phyloP scores from a whole-genome alignment of 1,284 basidiomycete genomes.

The Boletus calvinii region DNA sequence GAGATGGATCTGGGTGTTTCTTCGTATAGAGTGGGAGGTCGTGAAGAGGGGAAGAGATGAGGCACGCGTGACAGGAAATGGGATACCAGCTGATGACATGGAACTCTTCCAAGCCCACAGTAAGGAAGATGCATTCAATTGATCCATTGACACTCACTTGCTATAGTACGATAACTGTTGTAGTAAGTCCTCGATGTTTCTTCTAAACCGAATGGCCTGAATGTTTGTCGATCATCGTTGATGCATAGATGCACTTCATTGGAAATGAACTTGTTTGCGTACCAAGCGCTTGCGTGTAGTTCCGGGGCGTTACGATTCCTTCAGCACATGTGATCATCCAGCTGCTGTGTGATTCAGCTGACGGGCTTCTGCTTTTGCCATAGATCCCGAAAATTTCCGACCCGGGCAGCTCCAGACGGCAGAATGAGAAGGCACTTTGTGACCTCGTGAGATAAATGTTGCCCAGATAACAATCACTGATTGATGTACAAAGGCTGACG shows the following conservation, averaged over 20 bases:
- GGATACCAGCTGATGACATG: constrained; percentile 6
- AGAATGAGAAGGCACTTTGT: neutral
- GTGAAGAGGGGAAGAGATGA: constrained; percentile 50
- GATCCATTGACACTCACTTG: constrained; percentile 5
- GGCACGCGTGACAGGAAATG: constrained; percentile 10
- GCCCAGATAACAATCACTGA: neutral
- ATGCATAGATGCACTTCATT: constrained; percentile 13
- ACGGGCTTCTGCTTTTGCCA: neutral
- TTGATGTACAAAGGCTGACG: neutral
- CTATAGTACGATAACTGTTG: neutral
- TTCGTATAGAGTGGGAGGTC: constrained; percentile 94
- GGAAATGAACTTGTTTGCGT: neutral
- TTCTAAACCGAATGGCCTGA: neutral
- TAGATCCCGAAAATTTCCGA: constrained; percentile 18
- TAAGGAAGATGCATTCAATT: constrained; percentile 19
- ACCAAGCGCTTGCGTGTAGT: neutral
- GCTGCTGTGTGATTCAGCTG: neutral
- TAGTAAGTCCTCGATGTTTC: constrained; percentile 17
- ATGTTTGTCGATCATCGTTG: neutral
- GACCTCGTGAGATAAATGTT: constrained; percentile 14
- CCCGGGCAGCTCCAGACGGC: neutral
- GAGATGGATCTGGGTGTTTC: constrained; percentile 95
- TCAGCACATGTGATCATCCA: neutral
- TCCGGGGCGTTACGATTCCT: constrained; percentile 4
- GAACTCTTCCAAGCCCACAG: constrained; percentile 18